Evolutionary conservation across 2,329 filamentous ascomycete species (phyloP).

Genomic region (Ophioceras dolichostomum): DNA sequence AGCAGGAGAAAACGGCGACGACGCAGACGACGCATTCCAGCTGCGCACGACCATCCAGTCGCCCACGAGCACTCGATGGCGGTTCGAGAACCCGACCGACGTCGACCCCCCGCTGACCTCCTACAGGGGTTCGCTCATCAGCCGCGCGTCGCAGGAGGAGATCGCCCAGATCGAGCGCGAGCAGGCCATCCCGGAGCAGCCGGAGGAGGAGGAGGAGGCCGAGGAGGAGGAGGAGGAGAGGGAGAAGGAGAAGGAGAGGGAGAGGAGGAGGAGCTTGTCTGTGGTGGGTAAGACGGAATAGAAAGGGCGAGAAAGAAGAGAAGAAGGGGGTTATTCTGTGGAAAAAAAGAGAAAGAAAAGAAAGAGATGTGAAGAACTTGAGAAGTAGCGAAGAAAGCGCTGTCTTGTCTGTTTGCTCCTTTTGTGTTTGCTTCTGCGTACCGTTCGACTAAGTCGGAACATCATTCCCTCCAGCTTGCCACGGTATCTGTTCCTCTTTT

Average conservation of each 20-base stretch:
- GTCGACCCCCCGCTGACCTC: conserved; percentile 17
- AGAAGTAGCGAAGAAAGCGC: too few species aligned
- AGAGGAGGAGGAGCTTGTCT: conserved; percentile 5
- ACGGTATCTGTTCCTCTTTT: too few species aligned
- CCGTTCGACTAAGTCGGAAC: too few species aligned
- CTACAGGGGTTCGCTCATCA: conserved; percentile 19
- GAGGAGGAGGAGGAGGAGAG: conserved; percentile 17
- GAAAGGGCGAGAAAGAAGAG: too few species aligned
- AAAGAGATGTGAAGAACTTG: too few species aligned
- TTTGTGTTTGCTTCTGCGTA: too few species aligned
- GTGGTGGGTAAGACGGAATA: conserved; percentile 8
- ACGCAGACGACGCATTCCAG: conserved; percentile 8
- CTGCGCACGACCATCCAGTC: conserved; percentile 25
- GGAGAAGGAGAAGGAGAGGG: conserved; percentile 15
- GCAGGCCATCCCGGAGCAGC: conserved; percentile 26
- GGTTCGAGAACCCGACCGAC: conserved; percentile 20
- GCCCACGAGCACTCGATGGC: conserved; percentile 24
- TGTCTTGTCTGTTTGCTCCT: background rate
- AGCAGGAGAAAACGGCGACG: conserved; percentile 2
- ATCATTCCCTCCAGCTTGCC: too few species aligned
- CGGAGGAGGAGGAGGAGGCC: conserved; percentile 20
- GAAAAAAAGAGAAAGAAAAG: too few species aligned
- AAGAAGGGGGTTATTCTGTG: too few species aligned
- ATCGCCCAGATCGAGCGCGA: conserved; percentile 26
- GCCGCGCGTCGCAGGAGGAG: conserved; percentile 21